Conservation (phyloP, 2,329 filamentous ascomycete species). For the Trichoderma koningiopsis region DNA sequence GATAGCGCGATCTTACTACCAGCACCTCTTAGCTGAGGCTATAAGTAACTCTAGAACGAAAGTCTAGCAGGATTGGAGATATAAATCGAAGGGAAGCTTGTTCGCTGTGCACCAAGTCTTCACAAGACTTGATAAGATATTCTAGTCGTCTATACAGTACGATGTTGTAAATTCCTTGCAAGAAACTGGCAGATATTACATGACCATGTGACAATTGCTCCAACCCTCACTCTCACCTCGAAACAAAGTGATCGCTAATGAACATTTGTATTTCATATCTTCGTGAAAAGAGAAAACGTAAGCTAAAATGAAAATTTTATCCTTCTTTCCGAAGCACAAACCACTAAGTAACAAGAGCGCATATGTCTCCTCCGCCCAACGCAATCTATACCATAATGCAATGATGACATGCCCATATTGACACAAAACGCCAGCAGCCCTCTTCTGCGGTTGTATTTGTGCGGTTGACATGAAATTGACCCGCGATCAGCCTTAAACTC, state of each 20-base stretch:
- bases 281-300: neutral
- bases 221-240: neutral
- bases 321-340: neutral
- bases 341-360: neutral
- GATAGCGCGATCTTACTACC: neutral
- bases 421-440: neutral
- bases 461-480: neutral
- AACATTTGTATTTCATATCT: neutral
- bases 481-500: neutral
- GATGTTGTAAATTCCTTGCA: neutral
- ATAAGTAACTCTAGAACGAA: neutral
- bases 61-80: neutral
- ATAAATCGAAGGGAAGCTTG: neutral
- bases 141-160: neutral
- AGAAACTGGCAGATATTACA: neutral
- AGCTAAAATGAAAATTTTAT: neutral
- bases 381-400: conserved; percentile 1
- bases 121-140: neutral
- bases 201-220: neutral
- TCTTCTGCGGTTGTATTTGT: neutral
- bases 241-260: neutral
- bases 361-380: neutral
- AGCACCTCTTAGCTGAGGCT: neutral
- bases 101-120: neutral
- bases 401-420: neutral